Evolutionary conservation across 208 protist genomes (phyloP).

Genomic region (Crithidia bombi): DNA sequence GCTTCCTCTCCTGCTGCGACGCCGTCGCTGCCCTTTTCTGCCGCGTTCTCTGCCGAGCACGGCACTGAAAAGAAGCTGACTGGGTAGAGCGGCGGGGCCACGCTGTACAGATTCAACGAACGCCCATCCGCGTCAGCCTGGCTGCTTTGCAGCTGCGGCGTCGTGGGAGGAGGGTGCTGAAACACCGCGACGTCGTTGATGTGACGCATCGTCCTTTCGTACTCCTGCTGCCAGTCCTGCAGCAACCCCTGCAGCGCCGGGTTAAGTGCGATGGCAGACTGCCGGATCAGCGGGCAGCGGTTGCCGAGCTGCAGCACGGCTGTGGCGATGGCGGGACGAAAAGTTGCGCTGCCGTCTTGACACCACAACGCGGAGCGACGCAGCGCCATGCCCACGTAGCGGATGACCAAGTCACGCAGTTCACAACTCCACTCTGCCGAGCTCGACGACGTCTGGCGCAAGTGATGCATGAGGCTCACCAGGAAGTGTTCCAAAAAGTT

Average conservation of each 20-base stretch:
- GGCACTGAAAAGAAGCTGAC: slow-evolving; percentile 1
- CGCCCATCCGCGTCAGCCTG: neutral
- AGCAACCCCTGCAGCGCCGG: slow-evolving; percentile 25
- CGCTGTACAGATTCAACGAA: slow-evolving; percentile 1
- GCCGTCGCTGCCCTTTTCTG: neutral
- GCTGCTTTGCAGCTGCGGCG: neutral
- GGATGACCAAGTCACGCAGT: slow-evolving; percentile 34
- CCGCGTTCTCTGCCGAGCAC: neutral
- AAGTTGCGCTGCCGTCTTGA: slow-evolving; percentile 12
- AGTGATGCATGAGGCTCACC: slow-evolving; percentile 23
- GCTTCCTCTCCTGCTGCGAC: neutral
- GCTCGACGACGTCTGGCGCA: slow-evolving; percentile 5
- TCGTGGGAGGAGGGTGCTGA: slow-evolving; percentile 4
- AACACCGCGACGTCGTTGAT: slow-evolving; percentile 24
- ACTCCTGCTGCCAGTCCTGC: slow-evolving; percentile 29
- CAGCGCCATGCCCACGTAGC: slow-evolving; percentile 34
- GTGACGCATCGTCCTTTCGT: slow-evolving; percentile 25
- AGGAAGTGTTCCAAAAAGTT: slow-evolving; percentile 26
- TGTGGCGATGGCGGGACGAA: slow-evolving; percentile 15
- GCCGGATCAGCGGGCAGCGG: slow-evolving; percentile 10
- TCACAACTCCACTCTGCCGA: slow-evolving; percentile 35
- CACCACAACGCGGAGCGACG: slow-evolving; percentile 46
- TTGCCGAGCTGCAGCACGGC: slow-evolving; percentile 12
- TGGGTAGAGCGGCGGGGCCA: slow-evolving; percentile 11
- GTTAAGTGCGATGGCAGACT: slow-evolving; percentile 13